Conservation (phyloP, 371 early-diverging fungal species). For the Nematocida sp. region DNA sequence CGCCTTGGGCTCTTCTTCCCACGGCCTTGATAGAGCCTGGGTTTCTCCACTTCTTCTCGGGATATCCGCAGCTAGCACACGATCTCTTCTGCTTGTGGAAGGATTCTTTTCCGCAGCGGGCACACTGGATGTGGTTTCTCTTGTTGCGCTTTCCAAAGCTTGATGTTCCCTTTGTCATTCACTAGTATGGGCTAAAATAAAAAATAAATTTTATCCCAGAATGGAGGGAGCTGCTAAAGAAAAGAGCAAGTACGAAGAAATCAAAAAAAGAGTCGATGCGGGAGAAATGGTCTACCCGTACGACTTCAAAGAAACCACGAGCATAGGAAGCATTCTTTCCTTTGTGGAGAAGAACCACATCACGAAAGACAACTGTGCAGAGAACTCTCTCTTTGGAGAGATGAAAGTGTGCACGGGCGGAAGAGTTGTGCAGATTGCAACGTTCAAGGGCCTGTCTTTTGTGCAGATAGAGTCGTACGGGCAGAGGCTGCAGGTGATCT, state of each 20-base stretch:
- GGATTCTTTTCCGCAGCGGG: conserved; percentile 88
- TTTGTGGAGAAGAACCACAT: conserved; percentile 19
- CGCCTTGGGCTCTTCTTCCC: conserved; percentile 92
- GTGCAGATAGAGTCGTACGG: conserved; percentile 44
- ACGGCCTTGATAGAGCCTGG: conserved; percentile 84
- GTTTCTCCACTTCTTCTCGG: conserved; percentile 85
- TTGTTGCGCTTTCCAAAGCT: conserved; percentile 98
- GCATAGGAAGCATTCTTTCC: background rate
- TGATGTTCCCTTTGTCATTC: conserved; percentile 81
- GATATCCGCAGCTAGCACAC: conserved; percentile 96
- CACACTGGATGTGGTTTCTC: conserved; percentile 94
- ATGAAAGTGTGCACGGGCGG: conserved; percentile 18
- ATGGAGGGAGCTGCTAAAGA: conserved; percentile 18
- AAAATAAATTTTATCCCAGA: conserved; percentile 29
- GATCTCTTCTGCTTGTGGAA: conserved; percentile 99
- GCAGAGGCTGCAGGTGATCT: conserved; percentile 21
- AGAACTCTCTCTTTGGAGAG: background rate
- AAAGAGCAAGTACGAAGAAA: conserved; percentile 18
- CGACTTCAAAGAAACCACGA: conserved; percentile 39
- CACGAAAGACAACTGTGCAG: conserved; percentile 4
- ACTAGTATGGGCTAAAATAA: conserved; percentile 14
- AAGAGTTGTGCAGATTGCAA: conserved; percentile 28
- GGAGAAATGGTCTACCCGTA: conserved; percentile 47
- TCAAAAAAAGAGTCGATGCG: conserved; percentile 10
- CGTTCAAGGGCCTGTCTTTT: conserved; percentile 39